phyloP scores from a whole-genome alignment of 2,329 filamentous ascomycete genomes.

The Hypoxylon rubiginosum region DNA sequence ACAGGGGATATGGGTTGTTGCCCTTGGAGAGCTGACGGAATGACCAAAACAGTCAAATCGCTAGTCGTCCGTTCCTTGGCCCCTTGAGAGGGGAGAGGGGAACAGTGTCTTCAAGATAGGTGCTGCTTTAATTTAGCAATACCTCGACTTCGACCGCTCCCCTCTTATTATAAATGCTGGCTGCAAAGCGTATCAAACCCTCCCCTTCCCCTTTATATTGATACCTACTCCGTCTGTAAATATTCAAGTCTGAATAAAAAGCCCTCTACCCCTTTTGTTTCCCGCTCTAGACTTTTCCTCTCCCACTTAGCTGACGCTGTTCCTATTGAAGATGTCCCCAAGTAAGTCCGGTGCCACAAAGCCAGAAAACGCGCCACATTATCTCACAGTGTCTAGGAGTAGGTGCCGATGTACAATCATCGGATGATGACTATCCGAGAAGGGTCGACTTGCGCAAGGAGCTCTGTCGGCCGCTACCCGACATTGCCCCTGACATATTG shows the following conservation, averaged over 20 bases:
- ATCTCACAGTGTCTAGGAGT: background rate
- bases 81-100: no score
- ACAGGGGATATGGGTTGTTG: no score
- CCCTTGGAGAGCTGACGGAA: no score
- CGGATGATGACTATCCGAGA: constrained; percentile 22
- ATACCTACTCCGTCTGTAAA: background rate
- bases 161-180: background rate
- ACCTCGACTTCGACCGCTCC: background rate
- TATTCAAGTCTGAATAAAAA: background rate
- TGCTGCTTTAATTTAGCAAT: no score
- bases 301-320: background rate
- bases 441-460: constrained; percentile 43
- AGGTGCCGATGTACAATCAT: background rate
- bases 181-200: background rate
- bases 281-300: background rate
- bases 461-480: constrained; percentile 49
- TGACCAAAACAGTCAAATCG: no score
- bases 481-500: constrained; percentile 26
- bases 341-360: background rate
- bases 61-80: no score
- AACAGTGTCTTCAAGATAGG: no score
- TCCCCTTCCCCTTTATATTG: background rate
- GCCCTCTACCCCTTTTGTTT: background rate
- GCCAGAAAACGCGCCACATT: background rate
- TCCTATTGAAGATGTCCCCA: background rate